Base-by-base conservation (phyloP, 345 rosid genomes). In the Reutealis trisperma region DNA sequence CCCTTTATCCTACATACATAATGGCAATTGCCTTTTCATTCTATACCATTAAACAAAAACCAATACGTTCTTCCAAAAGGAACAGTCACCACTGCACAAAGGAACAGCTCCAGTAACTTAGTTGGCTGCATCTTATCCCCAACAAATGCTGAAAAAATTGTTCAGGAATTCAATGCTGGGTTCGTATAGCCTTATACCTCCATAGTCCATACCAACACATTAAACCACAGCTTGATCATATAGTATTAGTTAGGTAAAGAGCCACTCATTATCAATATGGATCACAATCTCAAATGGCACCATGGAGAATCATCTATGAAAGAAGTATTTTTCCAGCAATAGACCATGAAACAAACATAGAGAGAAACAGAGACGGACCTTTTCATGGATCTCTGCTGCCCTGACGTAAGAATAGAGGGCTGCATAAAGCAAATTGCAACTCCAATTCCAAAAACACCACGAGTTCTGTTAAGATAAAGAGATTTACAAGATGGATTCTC, bases 361-460 rank as follows among this genome's bases (percentile, higher is more conserved):
- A 37, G 6, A 37, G 41, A 37, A 7, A 37, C 41, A 37, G 41
- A 37, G 61, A 72, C 70, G 34, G 81, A 93, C 99, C 90, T 92
- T 80, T 81, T 90, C 16, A 76, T 82, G 4, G 49, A 75, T 45
- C 82, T 82, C 49, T 59, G 79, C 32, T 81, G 82, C 32, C 60
- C 74, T 15, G 80, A 70, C 68, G 21, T 77, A 79, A 52, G 3
- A n/a, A 83, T 86, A 78, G 90, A 82, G 41, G 84, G 70, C 30
- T 64, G 74, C 30, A 79, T 59, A 74, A 95, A 95, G 84, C 83
- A 89, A 83, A 92, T 75, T 67, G 99, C 98, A 42, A 84, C 80
- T 76, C 99, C 99, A 68, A 89, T 86, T 57, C 97, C 98, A 71
- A 95, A 89, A 76, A 88, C 83, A 64, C 99, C 98, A 32, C 87